phyloP scores from a whole-genome alignment of 805 yeast species.

The Myxozyma melibiosi region DNA sequence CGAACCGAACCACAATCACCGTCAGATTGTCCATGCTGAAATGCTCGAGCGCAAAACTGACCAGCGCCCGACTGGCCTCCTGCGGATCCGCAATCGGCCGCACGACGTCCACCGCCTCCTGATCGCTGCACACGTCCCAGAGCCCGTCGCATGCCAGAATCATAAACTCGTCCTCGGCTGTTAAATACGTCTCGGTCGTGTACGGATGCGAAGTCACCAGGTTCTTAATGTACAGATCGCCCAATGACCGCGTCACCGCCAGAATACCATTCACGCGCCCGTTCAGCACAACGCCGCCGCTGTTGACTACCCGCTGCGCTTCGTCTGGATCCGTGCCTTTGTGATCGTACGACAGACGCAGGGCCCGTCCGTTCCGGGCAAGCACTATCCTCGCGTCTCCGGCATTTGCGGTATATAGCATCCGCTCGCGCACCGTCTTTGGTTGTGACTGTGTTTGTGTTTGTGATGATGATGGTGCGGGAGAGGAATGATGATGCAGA shows the following conservation, averaged over 20 bases:
- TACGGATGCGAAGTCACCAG: constrained; percentile 88
- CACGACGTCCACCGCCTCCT: constrained; percentile 75
- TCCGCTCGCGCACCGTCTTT: constrained; percentile 46
- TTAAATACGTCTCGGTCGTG: constrained; percentile 82
- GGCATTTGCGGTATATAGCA: constrained; percentile 90
- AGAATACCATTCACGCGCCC: constrained; percentile 93
- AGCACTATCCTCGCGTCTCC: constrained; percentile 90
- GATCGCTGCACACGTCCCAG: constrained; percentile 93
- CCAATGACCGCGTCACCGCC: constrained; percentile 91
- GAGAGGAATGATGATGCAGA: constrained; percentile 19
- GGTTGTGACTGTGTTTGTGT: background rate
- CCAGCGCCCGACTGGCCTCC: constrained; percentile 32
- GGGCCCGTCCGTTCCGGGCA: constrained; percentile 69
- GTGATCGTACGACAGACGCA: constrained; percentile 87
- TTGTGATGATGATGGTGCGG: constrained; percentile 1
- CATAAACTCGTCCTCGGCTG: constrained; percentile 68
- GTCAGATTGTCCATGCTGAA: constrained; percentile 91
- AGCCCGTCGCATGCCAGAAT: constrained; percentile 95
- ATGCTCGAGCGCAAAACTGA: constrained; percentile 63
- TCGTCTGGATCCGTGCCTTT: constrained; percentile 84
- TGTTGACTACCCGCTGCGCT: constrained; percentile 67
- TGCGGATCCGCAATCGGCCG: constrained; percentile 48
- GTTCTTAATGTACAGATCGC: constrained; percentile 90
- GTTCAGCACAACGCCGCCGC: constrained; percentile 87
- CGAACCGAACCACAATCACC: constrained; percentile 71